These are phyloP conservation scores for Cicer cuneatum DNA, from an alignment of 306 rosid genomes.

Conservation along the genomic window DNA sequence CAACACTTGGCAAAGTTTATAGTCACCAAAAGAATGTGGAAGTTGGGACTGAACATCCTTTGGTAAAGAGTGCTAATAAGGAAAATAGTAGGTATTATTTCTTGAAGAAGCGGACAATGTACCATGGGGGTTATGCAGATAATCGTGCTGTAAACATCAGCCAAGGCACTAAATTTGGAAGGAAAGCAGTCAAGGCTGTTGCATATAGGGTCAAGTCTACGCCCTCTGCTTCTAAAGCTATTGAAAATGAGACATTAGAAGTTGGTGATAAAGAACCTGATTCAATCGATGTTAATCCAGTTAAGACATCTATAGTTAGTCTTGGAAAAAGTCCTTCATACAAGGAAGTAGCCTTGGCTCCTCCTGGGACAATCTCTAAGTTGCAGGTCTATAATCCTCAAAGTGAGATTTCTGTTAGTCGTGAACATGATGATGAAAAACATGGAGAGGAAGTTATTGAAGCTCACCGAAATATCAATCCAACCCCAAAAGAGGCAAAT, in stretches of 20 bases:
- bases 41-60: conserved; percentile 56
- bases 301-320: conserved; percentile 65
- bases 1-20: conserved; percentile 76
- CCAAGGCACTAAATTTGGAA: conserved; percentile 85
- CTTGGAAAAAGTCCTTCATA: conserved; percentile 97
- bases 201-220: conserved; percentile 88
- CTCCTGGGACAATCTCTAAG: conserved; percentile 88
- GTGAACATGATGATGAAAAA: conserved; percentile 50
- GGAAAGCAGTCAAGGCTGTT: conserved; percentile 74
- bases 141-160: conserved; percentile 60
- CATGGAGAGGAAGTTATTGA: conserved; percentile 56
- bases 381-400: conserved; percentile 68
- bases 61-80: conserved; percentile 60
- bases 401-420: conserved; percentile 48
- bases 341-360: conserved; percentile 98
- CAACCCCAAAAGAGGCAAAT: conserved; percentile 48
- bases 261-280: conserved; percentile 56
- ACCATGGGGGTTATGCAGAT: conserved; percentile 74
- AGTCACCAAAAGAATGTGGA: conserved; percentile 79
- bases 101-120: conserved; percentile 72
- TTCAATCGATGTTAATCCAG: conserved; percentile 59
- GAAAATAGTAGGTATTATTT: conserved; percentile 63
- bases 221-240: conserved; percentile 59
- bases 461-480: conserved; percentile 48
- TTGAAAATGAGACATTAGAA: conserved; percentile 51